Conservation (phyloP, 768 basidiomycete genomes). For the Heimioporus sp. region DNA sequence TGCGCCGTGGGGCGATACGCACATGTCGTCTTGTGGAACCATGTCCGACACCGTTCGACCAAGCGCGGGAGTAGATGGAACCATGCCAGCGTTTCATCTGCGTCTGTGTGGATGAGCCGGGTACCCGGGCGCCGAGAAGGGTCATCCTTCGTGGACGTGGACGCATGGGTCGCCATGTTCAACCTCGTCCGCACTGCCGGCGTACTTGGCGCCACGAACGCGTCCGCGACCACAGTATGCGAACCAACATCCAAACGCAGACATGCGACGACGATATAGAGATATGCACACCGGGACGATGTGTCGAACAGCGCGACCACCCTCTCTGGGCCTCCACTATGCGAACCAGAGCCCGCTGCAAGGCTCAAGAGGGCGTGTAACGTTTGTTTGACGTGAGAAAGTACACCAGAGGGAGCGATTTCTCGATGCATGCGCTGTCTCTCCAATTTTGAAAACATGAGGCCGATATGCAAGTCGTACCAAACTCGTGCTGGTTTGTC, state of each 20-base stretch:
- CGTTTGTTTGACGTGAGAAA: slow-evolving; percentile 31
- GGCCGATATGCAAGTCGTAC: slow-evolving; percentile 25
- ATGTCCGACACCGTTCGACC: slow-evolving; percentile 53
- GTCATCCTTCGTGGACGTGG: not conserved
- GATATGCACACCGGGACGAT: slow-evolving; percentile 21
- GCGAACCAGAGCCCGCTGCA: slow-evolving; percentile 5
- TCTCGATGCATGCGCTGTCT: not conserved
- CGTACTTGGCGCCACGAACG: slow-evolving; percentile 40
- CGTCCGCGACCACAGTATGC: slow-evolving; percentile 47
- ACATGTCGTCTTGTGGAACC: slow-evolving; percentile 47
- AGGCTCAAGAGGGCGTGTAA: slow-evolving; percentile 25
- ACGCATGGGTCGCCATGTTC: not conserved
- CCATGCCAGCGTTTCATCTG: slow-evolving; percentile 37
- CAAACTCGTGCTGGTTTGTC: slow-evolving; percentile 12
- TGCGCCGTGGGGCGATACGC: slow-evolving; percentile 8
- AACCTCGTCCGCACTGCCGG: not conserved
- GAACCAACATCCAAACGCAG: slow-evolving; percentile 43
- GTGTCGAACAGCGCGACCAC: slow-evolving; percentile 19
- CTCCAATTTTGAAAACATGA: slow-evolving; percentile 26
- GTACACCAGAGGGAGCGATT: slow-evolving; percentile 12
- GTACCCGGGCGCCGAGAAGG: slow-evolving; percentile 2
- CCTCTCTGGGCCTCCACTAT: slow-evolving; percentile 3
- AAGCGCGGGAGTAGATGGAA: slow-evolving; percentile 49
- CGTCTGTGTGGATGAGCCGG: slow-evolving; percentile 7
- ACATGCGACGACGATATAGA: slow-evolving; percentile 45